A percentile compares a stretch with the other conserved stretches of the same genome.
Evolutionary conservation across 495 filamentous ascomycete species (phyloP).

Genomic region (Polyplosphaeria fusca): DNA sequence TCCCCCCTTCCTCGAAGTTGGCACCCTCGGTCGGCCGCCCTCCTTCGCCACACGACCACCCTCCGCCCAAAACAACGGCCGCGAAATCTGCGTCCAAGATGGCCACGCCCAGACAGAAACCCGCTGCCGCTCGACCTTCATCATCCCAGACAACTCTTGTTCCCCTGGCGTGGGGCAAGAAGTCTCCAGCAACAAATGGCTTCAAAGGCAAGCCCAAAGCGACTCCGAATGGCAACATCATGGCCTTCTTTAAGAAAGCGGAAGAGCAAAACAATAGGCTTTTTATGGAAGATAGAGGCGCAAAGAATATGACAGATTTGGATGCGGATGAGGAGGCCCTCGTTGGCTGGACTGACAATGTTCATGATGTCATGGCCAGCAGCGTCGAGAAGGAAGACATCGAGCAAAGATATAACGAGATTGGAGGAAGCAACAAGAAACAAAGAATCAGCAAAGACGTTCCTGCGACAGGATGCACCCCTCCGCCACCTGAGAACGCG

Average conservation of each 20-base stretch:
- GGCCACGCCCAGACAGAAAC: constrained; percentile 24
- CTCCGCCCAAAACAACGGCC: constrained; percentile 13
- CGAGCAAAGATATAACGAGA: constrained; percentile 53
- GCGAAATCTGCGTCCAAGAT: constrained; percentile 26
- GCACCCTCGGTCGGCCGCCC: constrained; percentile 45
- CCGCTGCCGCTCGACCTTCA: constrained; percentile 34
- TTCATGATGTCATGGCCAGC: constrained; percentile 30
- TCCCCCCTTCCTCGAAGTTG: constrained; percentile 14
- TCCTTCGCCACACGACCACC: constrained; percentile 40
- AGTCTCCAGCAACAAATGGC: constrained; percentile 26
- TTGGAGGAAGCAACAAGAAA: constrained; percentile 45
- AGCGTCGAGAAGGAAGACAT: background rate
- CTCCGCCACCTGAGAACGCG: constrained; percentile 29
- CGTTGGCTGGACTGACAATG: constrained; percentile 36
- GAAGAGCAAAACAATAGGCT: constrained; percentile 46
- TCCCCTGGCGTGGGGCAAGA: constrained; percentile 18
- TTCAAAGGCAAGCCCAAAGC: constrained; percentile 38
- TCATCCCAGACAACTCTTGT: constrained; percentile 31
- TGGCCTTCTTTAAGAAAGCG: constrained; percentile 78
- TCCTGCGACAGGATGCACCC: constrained; percentile 20
- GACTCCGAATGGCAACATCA: constrained; percentile 68
- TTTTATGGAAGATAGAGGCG: constrained; percentile 40
- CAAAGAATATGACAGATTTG: constrained; percentile 9
- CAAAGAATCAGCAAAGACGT: constrained; percentile 38
- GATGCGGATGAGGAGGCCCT: constrained; percentile 46